Evolutionary conservation across 2,329 filamentous ascomycete species (phyloP).

Genomic region (Fusarium pseudoanthophilum): DNA sequence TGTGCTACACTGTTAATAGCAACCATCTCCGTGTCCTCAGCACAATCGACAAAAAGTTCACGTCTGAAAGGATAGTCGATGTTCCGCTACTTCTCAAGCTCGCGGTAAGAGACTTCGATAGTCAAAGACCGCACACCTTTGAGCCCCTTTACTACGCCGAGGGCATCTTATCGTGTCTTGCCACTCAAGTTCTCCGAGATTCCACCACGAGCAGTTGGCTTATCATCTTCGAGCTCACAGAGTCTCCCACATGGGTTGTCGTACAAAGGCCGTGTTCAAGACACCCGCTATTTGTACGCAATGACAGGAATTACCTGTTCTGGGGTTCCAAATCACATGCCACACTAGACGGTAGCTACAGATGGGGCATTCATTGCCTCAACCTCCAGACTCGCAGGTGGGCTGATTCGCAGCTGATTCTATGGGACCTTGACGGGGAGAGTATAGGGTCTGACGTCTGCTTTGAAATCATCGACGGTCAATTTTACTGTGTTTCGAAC

Average conservation of each 20-base stretch:
- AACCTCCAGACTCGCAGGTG: conserved; percentile 56
- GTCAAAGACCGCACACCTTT: conserved; percentile 57
- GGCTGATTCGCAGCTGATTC: conserved; percentile 58
- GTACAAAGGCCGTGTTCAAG: conserved; percentile 56
- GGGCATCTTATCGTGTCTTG: conserved; percentile 67
- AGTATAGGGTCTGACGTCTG: conserved; percentile 75
- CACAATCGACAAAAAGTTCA: conserved; percentile 58
- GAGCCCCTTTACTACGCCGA: conserved; percentile 67
- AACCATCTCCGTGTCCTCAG: conserved; percentile 66
- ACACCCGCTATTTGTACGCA: conserved; percentile 73
- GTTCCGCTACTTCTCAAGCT: conserved; percentile 55
- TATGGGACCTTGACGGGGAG: conserved; percentile 69
- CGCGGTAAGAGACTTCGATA: conserved; percentile 50
- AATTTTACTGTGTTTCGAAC: conserved; percentile 78
- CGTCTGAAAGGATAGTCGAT: conserved; percentile 66
- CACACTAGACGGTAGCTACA: conserved; percentile 64
- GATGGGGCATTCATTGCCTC: conserved; percentile 71
- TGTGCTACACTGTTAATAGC: conserved; percentile 69
- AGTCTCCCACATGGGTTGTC: conserved; percentile 57
- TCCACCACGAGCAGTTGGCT: conserved; percentile 60
- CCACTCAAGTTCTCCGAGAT: conserved; percentile 53
- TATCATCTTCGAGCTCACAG: conserved; percentile 55
- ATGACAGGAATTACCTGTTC: conserved; percentile 69
- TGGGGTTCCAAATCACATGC: conserved; percentile 71
- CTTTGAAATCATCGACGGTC: conserved; percentile 74